Conservation (phyloP, 345 rosid species). For the Salix exigua region DNA sequence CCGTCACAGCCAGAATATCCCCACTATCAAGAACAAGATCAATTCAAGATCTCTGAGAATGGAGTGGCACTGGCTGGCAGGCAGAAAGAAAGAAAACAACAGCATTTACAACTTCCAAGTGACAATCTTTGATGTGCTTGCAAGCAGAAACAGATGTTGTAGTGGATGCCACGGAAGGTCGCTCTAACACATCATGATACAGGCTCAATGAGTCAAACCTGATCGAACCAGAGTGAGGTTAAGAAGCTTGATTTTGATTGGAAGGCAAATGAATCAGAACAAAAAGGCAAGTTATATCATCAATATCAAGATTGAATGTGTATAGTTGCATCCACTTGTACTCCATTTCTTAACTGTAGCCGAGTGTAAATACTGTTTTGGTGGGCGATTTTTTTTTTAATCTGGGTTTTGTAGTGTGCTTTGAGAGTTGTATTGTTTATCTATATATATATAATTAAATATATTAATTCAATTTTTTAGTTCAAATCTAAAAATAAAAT, state of each 20-base stretch:
- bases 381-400: too few relatives aligned
- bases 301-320: slow-evolving; percentile 47
- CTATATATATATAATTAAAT: too few relatives aligned
- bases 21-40: neutral
- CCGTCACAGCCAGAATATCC: neutral
- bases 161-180: neutral
- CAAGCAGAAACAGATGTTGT: neutral
- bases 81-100: neutral
- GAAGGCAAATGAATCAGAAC: slow-evolving; percentile 82
- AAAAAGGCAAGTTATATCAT: slow-evolving; percentile 56
- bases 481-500: too few relatives aligned
- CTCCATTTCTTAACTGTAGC: slow-evolving; percentile 62
- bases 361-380: neutral
- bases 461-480: too few relatives aligned
- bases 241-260: slow-evolving; percentile 56
- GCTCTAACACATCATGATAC: neutral
- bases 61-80: neutral
- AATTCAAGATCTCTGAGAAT: neutral
- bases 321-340: slow-evolving; percentile 61
- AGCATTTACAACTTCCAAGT: neutral
- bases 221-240: slow-evolving; percentile 29
- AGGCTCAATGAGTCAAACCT: slow-evolving; percentile 34
- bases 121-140: neutral
- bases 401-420: too few relatives aligned
- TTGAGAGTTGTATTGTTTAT: too few relatives aligned